These are phyloP conservation scores for Echinosophora koreensis DNA, from an alignment of 306 rosid species.

Conservation along the genomic window DNA sequence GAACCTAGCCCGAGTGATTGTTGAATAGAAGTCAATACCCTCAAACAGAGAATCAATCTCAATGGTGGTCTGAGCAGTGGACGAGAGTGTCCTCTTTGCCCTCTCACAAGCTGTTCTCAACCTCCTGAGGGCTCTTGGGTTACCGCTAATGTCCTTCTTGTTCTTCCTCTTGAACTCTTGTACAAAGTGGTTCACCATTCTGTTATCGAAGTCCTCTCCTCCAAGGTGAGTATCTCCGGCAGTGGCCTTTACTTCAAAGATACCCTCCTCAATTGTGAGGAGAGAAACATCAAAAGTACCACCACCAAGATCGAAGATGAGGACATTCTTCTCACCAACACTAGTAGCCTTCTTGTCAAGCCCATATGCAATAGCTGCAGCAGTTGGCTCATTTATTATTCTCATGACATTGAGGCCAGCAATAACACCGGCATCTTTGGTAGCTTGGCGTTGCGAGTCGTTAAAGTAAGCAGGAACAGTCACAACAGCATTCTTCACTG, in stretches of 20 bases:
- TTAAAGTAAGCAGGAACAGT: constrained; percentile 88
- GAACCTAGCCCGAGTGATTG: constrained; percentile 79
- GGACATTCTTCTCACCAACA: constrained; percentile 70
- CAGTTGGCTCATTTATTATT: constrained; percentile 77
- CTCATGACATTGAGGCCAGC: constrained; percentile 74
- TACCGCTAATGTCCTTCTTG: constrained; percentile 74
- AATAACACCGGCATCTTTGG: constrained; percentile 78
- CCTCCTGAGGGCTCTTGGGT: constrained; percentile 78
- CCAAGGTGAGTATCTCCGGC: constrained; percentile 89
- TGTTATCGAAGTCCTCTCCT: too few relatives aligned
- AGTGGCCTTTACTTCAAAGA: constrained; percentile 78
- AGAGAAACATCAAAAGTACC: constrained; percentile 79
- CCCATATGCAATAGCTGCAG: constrained; percentile 77
- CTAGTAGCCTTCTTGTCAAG: constrained; percentile 72
- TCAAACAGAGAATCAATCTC: constrained; percentile 79
- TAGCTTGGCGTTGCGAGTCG: constrained; percentile 78
- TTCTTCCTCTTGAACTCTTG: constrained; percentile 85
- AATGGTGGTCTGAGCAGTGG: constrained; percentile 79
- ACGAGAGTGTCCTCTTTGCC: constrained; percentile 84
- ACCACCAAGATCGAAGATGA: constrained; percentile 74
- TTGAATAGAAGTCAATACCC: constrained; percentile 75
- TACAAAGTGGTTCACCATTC: constrained; percentile 82
- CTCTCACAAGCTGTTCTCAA: constrained; percentile 80
- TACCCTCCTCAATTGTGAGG: constrained; percentile 77
- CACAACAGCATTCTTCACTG: constrained; percentile 79